Evolutionary conservation across 495 filamentous ascomycete genomes (phyloP).

Genomic region (Neurospora sp.): DNA sequence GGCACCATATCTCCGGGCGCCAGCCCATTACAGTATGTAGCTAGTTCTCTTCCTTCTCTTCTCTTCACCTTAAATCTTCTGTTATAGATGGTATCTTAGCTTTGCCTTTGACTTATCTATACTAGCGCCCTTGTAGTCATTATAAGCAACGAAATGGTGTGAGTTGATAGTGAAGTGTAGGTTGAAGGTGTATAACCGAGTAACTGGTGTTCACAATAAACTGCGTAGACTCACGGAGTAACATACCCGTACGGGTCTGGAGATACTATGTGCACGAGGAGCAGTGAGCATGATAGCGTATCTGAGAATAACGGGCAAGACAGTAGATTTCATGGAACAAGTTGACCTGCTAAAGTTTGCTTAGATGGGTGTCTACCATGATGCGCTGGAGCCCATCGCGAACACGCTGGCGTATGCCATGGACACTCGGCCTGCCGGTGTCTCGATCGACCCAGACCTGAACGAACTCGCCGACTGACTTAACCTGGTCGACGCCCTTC

Average conservation of each 20-base stretch:
- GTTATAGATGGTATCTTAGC: no score
- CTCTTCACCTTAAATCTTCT: no score
- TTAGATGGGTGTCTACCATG: neutral
- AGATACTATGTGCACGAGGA: neutral
- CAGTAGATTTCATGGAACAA: neutral
- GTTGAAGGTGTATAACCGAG: neutral
- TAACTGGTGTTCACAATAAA: neutral
- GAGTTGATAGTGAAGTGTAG: neutral
- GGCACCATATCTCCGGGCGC: no score
- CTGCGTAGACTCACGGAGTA: neutral
- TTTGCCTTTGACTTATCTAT: no score
- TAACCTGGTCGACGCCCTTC: slow-evolving; percentile 59
- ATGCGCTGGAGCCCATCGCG: slow-evolving; percentile 43
- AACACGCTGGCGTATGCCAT: slow-evolving; percentile 48
- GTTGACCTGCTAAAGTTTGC: slow-evolving; percentile 8
- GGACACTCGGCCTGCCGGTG: slow-evolving; percentile 50
- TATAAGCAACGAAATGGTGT: neutral
- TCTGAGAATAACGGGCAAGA: neutral
- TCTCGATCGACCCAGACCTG: slow-evolving; percentile 82
- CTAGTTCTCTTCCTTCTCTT: no score
- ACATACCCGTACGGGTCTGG: neutral
- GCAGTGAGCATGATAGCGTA: neutral
- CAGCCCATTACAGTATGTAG: no score
- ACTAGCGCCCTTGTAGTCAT: neutral
- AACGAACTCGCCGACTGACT: slow-evolving; percentile 75